phyloP scores from a whole-genome alignment of 441 rosid species.

The Gossypium laxum region DNA sequence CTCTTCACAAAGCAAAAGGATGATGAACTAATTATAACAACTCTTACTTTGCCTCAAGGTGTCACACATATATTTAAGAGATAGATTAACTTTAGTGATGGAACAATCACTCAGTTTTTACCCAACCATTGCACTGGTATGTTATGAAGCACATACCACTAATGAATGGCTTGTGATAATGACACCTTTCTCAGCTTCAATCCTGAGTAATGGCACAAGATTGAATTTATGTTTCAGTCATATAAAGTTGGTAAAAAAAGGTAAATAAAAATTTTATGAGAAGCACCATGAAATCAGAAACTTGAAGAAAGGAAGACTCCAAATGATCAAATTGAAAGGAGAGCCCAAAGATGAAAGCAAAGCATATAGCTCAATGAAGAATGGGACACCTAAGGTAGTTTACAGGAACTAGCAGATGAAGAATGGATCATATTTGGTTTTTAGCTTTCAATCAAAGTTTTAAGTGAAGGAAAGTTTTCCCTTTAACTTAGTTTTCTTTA shows the following conservation, averaged over 20 bases:
- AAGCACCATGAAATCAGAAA: slow-evolving; percentile 7
- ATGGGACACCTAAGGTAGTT: slow-evolving; percentile 4
- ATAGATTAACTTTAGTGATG: not conserved
- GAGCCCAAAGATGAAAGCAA: not conserved
- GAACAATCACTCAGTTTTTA: not conserved
- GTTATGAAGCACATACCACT: slow-evolving; percentile 36
- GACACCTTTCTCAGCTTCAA: slow-evolving; percentile 87
- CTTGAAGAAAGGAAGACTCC: slow-evolving; percentile 1
- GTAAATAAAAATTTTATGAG: slow-evolving; percentile 7
- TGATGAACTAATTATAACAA: slow-evolving; percentile 1
- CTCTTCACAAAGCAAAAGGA: slow-evolving; percentile 14
- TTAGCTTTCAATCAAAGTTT: not conserved
- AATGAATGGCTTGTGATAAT: slow-evolving; percentile 80
- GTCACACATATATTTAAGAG: not conserved
- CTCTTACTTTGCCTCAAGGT: not conserved
- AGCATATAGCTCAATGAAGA: slow-evolving; percentile 1
- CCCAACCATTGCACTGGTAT: not conserved
- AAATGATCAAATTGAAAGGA: not conserved
- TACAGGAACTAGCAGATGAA: not conserved
- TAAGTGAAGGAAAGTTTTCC: not conserved
- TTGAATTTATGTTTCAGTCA: slow-evolving; percentile 9
- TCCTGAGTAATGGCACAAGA: slow-evolving; percentile 44
- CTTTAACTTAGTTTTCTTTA: not conserved
- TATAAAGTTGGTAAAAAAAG: slow-evolving; percentile 7
- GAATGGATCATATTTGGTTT: not conserved